Conservation (phyloP, 495 filamentous ascomycete genomes). For the Neurospora sp. region DNA sequence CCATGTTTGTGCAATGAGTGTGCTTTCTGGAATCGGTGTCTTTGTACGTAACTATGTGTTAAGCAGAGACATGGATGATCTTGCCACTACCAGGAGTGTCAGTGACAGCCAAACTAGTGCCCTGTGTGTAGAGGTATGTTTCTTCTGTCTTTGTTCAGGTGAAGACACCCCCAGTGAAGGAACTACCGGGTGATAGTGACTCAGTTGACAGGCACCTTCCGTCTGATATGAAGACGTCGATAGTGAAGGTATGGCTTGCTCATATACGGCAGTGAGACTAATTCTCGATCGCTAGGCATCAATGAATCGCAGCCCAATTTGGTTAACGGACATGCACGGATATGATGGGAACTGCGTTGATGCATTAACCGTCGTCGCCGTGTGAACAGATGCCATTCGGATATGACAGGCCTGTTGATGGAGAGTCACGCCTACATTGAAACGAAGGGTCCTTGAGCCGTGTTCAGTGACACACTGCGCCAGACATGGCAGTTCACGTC, state of each 20-base stretch:
- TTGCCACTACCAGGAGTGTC: not conserved
- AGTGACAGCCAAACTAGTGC: not conserved
- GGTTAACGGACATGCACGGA: not conserved
- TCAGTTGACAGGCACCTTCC: not conserved
- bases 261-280: not conserved
- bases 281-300: not conserved
- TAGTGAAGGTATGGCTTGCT: not conserved
- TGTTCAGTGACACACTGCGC: not conserved
- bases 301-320: not conserved
- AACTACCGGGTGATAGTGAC: not conserved
- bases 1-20: too few species aligned
- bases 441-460: too few species aligned
- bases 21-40: too few species aligned
- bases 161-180: not conserved
- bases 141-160: not conserved
- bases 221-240: not conserved
- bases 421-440: too few species aligned
- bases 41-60: too few species aligned
- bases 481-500: not conserved
- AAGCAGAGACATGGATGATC: too few species aligned
- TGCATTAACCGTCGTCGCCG: too few species aligned
- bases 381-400: too few species aligned
- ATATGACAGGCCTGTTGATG: too few species aligned
- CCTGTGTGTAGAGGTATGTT: not conserved
- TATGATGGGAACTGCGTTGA: too few species aligned